Conservation (phyloP, 2,329 filamentous ascomycete genomes). For the Sordariomycetes sp. region DNA sequence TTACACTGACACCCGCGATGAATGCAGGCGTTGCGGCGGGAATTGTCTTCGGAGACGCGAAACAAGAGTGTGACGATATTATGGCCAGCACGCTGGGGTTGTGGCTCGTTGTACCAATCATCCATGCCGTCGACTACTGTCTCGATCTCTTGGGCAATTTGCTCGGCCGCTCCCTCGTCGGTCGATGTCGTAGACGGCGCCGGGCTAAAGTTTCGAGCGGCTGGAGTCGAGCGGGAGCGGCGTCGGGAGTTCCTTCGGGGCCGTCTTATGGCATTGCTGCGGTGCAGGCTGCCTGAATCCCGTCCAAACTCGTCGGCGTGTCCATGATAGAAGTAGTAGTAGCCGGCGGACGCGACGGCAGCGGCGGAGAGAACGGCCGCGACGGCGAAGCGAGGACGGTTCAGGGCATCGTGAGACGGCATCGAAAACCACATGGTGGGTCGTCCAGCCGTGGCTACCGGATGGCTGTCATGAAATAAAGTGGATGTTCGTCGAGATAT, state of each 20-base stretch:
- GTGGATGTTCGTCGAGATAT: neutral
- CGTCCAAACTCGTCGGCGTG: slow-evolving; percentile 11
- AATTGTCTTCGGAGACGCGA: slow-evolving; percentile 88
- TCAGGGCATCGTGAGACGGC: slow-evolving; percentile 41
- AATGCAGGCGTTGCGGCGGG: slow-evolving; percentile 76
- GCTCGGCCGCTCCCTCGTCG: slow-evolving; percentile 29
- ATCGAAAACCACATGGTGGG: slow-evolving; percentile 33
- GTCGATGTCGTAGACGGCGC: slow-evolving; percentile 28
- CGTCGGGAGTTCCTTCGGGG: slow-evolving; percentile 23
- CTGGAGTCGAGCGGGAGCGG: slow-evolving; percentile 4
- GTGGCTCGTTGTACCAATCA: slow-evolving; percentile 42
- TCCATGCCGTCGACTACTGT: slow-evolving; percentile 27
- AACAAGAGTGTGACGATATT: slow-evolving; percentile 81
- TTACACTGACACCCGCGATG: slow-evolving; percentile 92
- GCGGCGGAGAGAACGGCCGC: slow-evolving; percentile 39
- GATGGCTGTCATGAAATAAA: neutral
- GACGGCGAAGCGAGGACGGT: slow-evolving; percentile 43
- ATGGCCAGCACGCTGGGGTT: slow-evolving; percentile 50
- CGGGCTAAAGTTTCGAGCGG: slow-evolving; percentile 11
- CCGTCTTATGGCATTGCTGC: slow-evolving; percentile 58
- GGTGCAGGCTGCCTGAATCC: slow-evolving; percentile 33
- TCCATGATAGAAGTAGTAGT: slow-evolving; percentile 37
- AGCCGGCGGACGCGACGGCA: slow-evolving; percentile 46
- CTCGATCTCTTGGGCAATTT: slow-evolving; percentile 26
- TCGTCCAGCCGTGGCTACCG: slow-evolving; percentile 12